Conservation (phyloP, 768 basidiomycete genomes). For the Galerina marginata region DNA sequence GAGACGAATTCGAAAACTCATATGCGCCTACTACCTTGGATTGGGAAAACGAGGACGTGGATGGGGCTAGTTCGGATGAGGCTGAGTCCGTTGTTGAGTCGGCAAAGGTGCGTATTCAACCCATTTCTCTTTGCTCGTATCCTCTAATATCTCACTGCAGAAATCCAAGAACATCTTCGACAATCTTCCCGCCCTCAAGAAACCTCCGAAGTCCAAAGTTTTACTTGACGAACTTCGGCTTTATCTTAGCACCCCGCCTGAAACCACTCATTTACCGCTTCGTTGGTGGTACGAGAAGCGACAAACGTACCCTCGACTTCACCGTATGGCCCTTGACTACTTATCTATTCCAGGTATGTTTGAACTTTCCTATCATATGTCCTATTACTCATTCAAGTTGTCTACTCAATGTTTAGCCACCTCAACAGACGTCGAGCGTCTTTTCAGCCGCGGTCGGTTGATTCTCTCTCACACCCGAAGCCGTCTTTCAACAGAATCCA, state of each 20-base stretch:
- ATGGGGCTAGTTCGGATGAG: too few relatives aligned
- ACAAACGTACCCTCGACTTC: constrained; percentile 28
- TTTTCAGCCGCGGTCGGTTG: constrained; percentile 31
- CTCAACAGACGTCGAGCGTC: constrained; percentile 32
- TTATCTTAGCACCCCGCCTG: constrained; percentile 32
- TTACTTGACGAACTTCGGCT: constrained; percentile 29
- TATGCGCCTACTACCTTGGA: too few relatives aligned
- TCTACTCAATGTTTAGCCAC: constrained; percentile 24
- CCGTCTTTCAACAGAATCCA: constrained; percentile 27
- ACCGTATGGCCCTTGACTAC: constrained; percentile 37
- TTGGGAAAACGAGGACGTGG: too few relatives aligned
- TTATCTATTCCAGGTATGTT: constrained; percentile 31
- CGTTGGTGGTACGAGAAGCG: constrained; percentile 32
- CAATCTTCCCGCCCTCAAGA: constrained; percentile 25
- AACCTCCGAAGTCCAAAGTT: constrained; percentile 7
- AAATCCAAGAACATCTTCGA: constrained; percentile 34
- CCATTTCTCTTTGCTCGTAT: too few relatives aligned
- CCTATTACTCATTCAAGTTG: neutral
- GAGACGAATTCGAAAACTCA: too few relatives aligned
- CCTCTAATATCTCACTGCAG: too few relatives aligned
- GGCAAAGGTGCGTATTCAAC: too few relatives aligned
- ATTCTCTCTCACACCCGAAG: constrained; percentile 33
- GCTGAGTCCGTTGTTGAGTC: too few relatives aligned
- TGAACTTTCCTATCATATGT: constrained; percentile 9
- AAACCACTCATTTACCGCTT: constrained; percentile 27